Conservation (phyloP, 1,284 basidiomycete genomes). For the Porodaedalea pini region DNA sequence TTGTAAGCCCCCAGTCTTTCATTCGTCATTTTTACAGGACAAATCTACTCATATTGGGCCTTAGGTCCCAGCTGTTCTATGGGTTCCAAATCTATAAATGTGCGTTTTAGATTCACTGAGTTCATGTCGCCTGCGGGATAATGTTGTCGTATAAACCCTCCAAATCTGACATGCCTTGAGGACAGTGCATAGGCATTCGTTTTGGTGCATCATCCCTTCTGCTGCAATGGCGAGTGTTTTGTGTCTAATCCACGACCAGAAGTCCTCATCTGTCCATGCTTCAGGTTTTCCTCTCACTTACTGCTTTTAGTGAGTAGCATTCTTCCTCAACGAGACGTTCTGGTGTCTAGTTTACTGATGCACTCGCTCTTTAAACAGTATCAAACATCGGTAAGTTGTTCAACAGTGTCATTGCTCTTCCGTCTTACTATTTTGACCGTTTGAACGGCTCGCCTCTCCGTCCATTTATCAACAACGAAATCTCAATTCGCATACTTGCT, state of each 20-base stretch:
- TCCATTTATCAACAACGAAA: neutral
- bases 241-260: neutral
- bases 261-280: neutral
- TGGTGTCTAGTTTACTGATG: neutral
- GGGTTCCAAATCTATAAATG: conserved; percentile 9
- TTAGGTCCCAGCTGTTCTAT: conserved; percentile 13
- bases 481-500: neutral
- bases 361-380: neutral
- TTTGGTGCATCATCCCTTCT: neutral
- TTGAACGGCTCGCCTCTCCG: too few species aligned
- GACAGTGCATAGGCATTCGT: neutral
- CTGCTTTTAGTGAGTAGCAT: neutral
- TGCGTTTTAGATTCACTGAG: neutral
- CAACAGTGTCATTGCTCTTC: too few species aligned
- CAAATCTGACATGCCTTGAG: neutral
- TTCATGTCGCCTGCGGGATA: too few species aligned
- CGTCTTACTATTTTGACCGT: too few species aligned
- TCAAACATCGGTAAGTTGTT: neutral
- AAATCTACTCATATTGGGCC: neutral
- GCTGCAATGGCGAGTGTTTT: neutral
- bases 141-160: too few species aligned
- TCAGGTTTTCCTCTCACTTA: neutral
- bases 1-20: neutral
- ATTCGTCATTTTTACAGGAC: neutral
- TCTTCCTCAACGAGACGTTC: neutral